phyloP scores from a whole-genome alignment of 768 basidiomycete genomes.

The Sporobolomyces roseus region DNA sequence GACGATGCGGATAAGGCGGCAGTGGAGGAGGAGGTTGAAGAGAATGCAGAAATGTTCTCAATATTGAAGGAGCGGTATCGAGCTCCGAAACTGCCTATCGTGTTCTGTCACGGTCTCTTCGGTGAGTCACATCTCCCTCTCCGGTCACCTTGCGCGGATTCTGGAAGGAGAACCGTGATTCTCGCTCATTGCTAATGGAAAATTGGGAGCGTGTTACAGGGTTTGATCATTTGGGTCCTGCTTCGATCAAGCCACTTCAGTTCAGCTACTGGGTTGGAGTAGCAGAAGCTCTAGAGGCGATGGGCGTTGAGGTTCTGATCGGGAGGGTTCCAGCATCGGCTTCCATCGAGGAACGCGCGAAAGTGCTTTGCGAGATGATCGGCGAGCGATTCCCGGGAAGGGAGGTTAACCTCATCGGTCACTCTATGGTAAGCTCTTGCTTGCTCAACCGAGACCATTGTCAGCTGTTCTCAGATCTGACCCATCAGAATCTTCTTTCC shows the following conservation, averaged over 20 bases:
- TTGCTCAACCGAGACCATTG: too few species aligned
- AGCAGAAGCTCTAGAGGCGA: conserved; percentile 81
- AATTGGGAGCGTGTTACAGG: too few species aligned
- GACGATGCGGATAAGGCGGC: conserved; percentile 16
- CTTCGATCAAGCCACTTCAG: conserved; percentile 67
- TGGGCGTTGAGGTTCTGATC: conserved; percentile 83
- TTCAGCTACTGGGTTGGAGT: conserved; percentile 97
- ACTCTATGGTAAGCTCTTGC: conserved; percentile 62
- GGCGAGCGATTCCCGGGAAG: conserved; percentile 73
- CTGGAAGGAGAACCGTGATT: too few species aligned
- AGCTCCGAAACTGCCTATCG: conserved; percentile 74
- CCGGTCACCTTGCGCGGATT: too few species aligned
- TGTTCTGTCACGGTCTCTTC: conserved; percentile 92
- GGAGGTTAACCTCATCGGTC: conserved; percentile 84
- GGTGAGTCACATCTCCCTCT: conserved; percentile 31
- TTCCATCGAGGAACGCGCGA: conserved; percentile 73
- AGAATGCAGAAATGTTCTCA: conserved; percentile 34
- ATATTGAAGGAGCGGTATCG: conserved; percentile 51
- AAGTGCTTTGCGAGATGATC: conserved; percentile 79
- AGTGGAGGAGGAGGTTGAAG: conserved; percentile 18
- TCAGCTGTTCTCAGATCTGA: too few species aligned
- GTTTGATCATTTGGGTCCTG: conserved; percentile 78
- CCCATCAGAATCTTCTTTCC: too few species aligned
- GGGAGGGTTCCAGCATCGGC: conserved; percentile 68
- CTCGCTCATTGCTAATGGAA: too few species aligned